Conservation (phyloP, 805 yeast species). For the Candida insectalens region DNA sequence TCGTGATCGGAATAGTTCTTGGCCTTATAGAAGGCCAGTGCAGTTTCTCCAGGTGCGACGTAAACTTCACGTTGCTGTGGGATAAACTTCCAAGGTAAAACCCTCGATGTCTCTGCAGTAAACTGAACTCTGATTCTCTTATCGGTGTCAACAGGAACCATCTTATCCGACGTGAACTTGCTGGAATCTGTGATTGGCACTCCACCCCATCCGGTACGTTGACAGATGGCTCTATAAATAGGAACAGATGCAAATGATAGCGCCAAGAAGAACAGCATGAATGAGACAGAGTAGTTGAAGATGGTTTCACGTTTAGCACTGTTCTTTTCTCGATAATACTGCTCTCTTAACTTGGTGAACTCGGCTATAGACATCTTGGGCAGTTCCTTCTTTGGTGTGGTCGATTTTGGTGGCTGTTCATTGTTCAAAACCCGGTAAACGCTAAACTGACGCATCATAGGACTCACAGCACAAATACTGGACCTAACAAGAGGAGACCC, state of each 20-base stretch:
- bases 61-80: conserved; percentile 93
- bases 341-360: conserved; percentile 17
- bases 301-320: conserved; percentile 39
- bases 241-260: conserved; percentile 90
- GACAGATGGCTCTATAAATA: conserved; percentile 81
- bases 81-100: conserved; percentile 88
- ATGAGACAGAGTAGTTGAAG: conserved; percentile 57
- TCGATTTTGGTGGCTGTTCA: neutral
- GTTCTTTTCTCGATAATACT: conserved; percentile 18
- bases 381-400: conserved; percentile 9
- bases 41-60: conserved; percentile 95
- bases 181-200: conserved; percentile 80
- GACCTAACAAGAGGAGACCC: too few relatives aligned
- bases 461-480: too few relatives aligned
- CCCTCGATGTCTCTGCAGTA: conserved; percentile 84
- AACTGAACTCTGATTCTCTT: conserved; percentile 76
- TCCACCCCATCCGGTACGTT: conserved; percentile 94
- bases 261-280: conserved; percentile 61
- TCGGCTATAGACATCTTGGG: conserved; percentile 25
- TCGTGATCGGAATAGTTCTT: conserved; percentile 78
- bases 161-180: conserved; percentile 76
- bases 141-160: conserved; percentile 80
- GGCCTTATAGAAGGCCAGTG: conserved; percentile 90
- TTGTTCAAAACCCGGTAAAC: neutral
- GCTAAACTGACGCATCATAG: too few relatives aligned